Conservation (phyloP, 2,329 filamentous ascomycete species). For the Fusarium scirpi region DNA sequence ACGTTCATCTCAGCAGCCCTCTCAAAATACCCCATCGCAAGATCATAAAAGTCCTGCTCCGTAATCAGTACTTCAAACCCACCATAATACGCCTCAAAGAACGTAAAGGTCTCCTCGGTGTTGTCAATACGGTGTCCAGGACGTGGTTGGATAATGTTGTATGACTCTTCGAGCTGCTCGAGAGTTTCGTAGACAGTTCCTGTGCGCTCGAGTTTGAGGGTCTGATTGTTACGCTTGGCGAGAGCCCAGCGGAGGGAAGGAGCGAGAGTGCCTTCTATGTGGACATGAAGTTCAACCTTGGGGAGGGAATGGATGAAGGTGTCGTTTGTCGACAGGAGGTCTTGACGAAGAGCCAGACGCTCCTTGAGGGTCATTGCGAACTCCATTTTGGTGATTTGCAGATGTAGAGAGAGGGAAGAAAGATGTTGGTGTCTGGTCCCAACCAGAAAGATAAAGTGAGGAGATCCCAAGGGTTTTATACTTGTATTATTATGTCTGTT, state of each 20-base stretch:
- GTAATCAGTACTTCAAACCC: constrained; percentile 79
- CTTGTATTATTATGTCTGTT: neutral
- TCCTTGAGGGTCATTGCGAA: constrained; percentile 22
- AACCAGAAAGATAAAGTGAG: no score
- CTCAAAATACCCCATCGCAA: constrained; percentile 77
- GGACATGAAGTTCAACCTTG: constrained; percentile 56
- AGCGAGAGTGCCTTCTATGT: constrained; percentile 78
- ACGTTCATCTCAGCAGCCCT: constrained; percentile 73
- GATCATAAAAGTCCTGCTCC: constrained; percentile 74
- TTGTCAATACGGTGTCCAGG: constrained; percentile 40
- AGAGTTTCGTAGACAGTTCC: constrained; percentile 15
- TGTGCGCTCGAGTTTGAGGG: constrained; percentile 31
- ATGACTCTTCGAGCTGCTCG: constrained; percentile 22
- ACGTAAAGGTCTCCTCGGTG: constrained; percentile 53
- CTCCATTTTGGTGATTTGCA: neutral
- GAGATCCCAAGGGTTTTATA: neutral
- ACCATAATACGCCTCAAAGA: constrained; percentile 78
- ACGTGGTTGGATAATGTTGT: constrained; percentile 46
- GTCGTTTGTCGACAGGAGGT: constrained; percentile 17
- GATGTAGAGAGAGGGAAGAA: fast-evolving
- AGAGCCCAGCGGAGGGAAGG: constrained; percentile 76
- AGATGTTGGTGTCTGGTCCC: no score
- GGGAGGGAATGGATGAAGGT: constrained; percentile 21
- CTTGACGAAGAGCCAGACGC: constrained; percentile 9
- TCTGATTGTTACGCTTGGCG: constrained; percentile 72